Evolutionary conservation across 2,329 filamentous ascomycete genomes (phyloP).

Genomic region (Dissoconium aciculare): DNA sequence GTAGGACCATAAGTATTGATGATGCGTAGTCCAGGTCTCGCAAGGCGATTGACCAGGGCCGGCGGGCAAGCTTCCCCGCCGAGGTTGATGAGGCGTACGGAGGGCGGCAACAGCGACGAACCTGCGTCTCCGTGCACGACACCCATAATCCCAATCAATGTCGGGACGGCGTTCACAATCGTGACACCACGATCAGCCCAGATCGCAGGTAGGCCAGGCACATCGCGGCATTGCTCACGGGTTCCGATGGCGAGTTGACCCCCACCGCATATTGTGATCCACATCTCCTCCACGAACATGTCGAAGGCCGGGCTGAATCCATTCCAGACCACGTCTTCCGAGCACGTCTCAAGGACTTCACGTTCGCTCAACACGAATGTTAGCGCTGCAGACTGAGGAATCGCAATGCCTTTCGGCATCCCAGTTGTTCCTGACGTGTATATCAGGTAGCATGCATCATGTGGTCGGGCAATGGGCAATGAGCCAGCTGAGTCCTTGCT

Average conservation of each 20-base stretch:
- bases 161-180: conserved; percentile 14
- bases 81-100: conserved; percentile 12
- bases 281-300: conserved; percentile 18
- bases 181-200: conserved; percentile 11
- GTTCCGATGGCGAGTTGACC: conserved; percentile 13
- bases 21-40: conserved; percentile 11
- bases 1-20: conserved; percentile 16
- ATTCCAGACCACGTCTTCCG: conserved; percentile 11
- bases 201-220: conserved; percentile 8
- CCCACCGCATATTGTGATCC: conserved; percentile 14
- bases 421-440: conserved; percentile 19
- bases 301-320: conserved; percentile 15
- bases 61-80: conserved; percentile 14
- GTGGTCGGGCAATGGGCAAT: conserved; percentile 5
- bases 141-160: conserved; percentile 12
- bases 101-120: conserved; percentile 8
- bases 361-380: conserved; percentile 11
- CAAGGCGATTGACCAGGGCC: conserved; percentile 10
- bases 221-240: conserved; percentile 11
- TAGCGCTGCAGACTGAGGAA: conserved; percentile 12
- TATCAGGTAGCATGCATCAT: conserved; percentile 16
- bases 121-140: conserved; percentile 8
- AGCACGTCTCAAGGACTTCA: conserved; percentile 10
- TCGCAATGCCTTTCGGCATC: conserved; percentile 16
- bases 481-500: background rate